Evolutionary conservation across 129 eudicot genomes (phyloP).

Genomic region (Arctium lappa): DNA sequence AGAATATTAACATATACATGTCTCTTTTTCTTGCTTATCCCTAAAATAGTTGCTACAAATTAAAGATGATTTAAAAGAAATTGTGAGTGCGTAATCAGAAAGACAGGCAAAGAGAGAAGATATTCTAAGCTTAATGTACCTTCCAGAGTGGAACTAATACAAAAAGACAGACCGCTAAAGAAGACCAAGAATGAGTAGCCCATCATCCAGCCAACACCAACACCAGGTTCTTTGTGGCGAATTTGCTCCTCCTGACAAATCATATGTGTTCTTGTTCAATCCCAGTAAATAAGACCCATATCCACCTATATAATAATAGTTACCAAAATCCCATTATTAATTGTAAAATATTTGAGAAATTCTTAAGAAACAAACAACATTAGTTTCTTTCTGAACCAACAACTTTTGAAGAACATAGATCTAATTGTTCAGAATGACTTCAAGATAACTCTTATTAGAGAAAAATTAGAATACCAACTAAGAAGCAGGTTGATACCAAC

Average conservation of each 20-base stretch:
- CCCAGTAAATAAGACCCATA: constrained; percentile 75
- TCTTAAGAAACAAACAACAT: neutral
- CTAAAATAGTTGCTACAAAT: neutral
- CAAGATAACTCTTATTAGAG: no score
- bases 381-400: neutral
- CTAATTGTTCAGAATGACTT: neutral
- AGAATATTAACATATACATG: neutral
- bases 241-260: constrained; percentile 51
- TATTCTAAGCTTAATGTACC: constrained; percentile 30
- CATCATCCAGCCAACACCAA: constrained; percentile 73
- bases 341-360: neutral
- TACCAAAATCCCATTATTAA: neutral
- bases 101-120: neutral
- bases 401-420: neutral
- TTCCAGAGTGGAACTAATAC: constrained; percentile 79
- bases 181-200: constrained; percentile 62
- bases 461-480: no score
- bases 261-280: constrained; percentile 68
- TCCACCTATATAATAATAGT: constrained; percentile 44
- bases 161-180: constrained; percentile 62
- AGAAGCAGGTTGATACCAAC: no score
- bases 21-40: neutral
- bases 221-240: constrained; percentile 52
- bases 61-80: neutral
- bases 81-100: neutral